Base-by-base conservation (phyloP, 1,284 basidiomycete genomes). In the Austroboletus sp. region DNA sequence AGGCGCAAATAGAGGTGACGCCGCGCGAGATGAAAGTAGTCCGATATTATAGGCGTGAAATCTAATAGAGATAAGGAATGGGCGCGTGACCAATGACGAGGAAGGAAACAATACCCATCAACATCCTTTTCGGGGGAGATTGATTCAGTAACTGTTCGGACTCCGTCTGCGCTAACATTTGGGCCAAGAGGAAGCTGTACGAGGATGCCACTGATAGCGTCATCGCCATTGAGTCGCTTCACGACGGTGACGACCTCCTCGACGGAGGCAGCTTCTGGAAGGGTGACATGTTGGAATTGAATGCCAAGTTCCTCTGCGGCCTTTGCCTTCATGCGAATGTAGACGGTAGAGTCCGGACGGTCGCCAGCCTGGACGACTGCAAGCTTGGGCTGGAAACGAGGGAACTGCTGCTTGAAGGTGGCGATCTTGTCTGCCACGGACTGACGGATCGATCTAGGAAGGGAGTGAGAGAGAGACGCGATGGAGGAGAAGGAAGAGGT, bases 21-120 rank as follows among this genome's bases (percentile, higher is more conserved):
- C 85, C 38, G 93, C 89, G 57, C 93, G 85, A 49, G 92, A 96
- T 38, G 88, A 85, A 40, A 99, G 79, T 57, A 93, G 87, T 23
- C 96, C 96, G 57, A 98, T 98, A 70, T 98, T 99, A 69, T 97
- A 95, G 6, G 95, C 92, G 72, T 98, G 93, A 76, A 99, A 99
- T 42, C 89, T 89, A 51, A 45, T 34, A 8, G 25, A 25, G 25
- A 25, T 25, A 25, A 23, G 32, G 10, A 15, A 51, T 52, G 30
- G 58, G 47, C 44, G 41, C 41, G 34, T 39, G 26, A 40, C 1
- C 0, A 13, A 44, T 15, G 30, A 9, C 42, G 53, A 41, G 23
- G 46, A 44, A 51, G 37, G 37, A 51, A 51, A 48, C 67, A 74
- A 46, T 57, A 90, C 83, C 95, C 96, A 68, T 99, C 96, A 49